Percentiles rank a stretch among this genome's conserved stretches.
phyloP scores from a whole-genome alignment of 805 yeast genomes.

The Debaryomyces prosopidis region DNA sequence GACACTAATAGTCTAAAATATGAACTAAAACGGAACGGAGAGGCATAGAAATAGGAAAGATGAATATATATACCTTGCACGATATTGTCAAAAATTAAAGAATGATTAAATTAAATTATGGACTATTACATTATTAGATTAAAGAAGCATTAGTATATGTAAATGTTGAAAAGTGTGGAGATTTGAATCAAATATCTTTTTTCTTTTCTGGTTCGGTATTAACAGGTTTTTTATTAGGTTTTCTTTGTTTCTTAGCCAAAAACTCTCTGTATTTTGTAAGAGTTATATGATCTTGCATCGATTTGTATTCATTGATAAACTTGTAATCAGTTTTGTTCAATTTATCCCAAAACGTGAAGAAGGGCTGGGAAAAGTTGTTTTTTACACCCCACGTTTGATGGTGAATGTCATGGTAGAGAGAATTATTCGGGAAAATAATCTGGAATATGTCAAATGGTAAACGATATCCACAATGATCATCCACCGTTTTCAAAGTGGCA shows the following conservation, averaged over 20 bases:
- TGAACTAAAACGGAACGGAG: too few species aligned
- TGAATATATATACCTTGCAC: not conserved
- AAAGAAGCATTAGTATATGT: too few species aligned
- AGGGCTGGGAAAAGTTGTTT: constrained; percentile 92
- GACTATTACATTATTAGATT: too few species aligned
- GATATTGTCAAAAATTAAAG: too few species aligned
- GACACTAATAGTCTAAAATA: too few species aligned
- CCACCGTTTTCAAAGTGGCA: constrained; percentile 94
- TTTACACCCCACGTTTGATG: constrained; percentile 96
- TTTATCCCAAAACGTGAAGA: constrained; percentile 91
- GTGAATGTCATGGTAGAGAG: constrained; percentile 95
- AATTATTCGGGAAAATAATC: constrained; percentile 87
- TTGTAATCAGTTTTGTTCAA: constrained; percentile 70
- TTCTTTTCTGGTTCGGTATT: constrained; percentile 3
- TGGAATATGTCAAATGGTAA: constrained; percentile 92
- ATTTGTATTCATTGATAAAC: constrained; percentile 59
- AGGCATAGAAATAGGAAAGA: too few species aligned
- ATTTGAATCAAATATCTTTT: constrained; percentile 2
- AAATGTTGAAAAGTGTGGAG: too few species aligned
- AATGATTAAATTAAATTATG: not conserved
- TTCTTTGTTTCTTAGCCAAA: constrained; percentile 25
- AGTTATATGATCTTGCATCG: constrained; percentile 65
- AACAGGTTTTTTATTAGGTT: not conserved
- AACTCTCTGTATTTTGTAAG: constrained; percentile 65
- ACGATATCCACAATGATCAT: constrained; percentile 98